A percentile compares a stretch with the other conserved stretches of the same genome.
These are phyloP conservation scores for Phaseolus coccineus DNA, from an alignment of 331 rosid genomes.

Conservation along the genomic window DNA sequence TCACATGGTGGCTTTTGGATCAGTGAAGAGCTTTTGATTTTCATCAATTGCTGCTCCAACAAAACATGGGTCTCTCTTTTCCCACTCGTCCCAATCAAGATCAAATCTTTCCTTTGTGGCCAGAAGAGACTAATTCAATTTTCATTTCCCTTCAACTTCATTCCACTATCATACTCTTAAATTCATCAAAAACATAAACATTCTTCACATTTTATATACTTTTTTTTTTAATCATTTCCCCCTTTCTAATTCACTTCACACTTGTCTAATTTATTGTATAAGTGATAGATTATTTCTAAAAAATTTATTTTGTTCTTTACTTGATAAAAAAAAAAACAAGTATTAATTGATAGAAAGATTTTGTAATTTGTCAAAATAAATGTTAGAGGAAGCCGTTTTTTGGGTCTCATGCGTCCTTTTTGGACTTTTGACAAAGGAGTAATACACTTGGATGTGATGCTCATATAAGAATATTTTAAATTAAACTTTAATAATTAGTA, in stretches of 20 bases:
- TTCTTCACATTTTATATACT: no score
- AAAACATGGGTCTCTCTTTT: conserved; percentile 28
- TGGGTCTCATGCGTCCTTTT: neutral
- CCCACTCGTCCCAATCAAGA: neutral
- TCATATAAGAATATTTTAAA: neutral
- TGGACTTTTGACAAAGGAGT: neutral
- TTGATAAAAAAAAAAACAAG: no score
- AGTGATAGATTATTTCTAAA: no score
- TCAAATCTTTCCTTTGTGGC: conserved; percentile 1
- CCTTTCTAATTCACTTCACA: no score
- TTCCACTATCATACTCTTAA: no score
- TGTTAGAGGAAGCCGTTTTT: neutral
- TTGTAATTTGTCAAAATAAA: neutral
- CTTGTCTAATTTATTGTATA: no score
- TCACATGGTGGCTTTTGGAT: conserved; percentile 25
- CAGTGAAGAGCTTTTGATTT: neutral
- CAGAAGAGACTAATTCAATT: conserved; percentile 13
- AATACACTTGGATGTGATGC: neutral
- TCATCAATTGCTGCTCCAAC: conserved; percentile 22
- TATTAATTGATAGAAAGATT: no score
- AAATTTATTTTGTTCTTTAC: no score
- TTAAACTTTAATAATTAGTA: neutral
- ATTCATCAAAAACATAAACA: no score
- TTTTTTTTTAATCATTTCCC: no score
- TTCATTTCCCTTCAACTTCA: conserved; percentile 34